phyloP scores from a whole-genome alignment of 331 rosid species.

The Cucumis variabilis region DNA sequence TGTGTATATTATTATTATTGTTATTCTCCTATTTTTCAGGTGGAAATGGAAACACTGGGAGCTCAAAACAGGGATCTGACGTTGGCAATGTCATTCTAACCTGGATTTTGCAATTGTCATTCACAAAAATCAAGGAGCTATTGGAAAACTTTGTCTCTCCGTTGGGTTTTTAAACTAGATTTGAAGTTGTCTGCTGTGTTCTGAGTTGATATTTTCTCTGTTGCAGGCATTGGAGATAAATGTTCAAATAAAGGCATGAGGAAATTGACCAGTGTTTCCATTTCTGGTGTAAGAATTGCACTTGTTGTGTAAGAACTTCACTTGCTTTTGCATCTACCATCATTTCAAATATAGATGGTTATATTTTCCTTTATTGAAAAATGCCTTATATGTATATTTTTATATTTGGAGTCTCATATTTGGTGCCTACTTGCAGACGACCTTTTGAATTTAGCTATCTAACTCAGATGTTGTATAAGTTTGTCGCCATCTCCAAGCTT shows the following conservation, averaged over 20 bases:
- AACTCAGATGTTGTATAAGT: conserved; percentile 75
- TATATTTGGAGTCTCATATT: conserved; percentile 60
- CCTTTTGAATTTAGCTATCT: conserved; percentile 56
- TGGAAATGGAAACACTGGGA: conserved; percentile 38
- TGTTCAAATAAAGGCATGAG: conserved; percentile 57
- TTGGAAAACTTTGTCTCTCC: conserved; percentile 51
- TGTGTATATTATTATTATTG: neutral
- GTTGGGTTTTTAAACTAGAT: conserved; percentile 26
- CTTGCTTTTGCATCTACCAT: conserved; percentile 15
- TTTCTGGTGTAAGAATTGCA: conserved; percentile 76
- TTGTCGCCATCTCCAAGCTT: conserved; percentile 6
- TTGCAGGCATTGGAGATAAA: conserved; percentile 68
- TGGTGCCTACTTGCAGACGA: conserved; percentile 58
- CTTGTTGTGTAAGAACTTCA: conserved; percentile 68
- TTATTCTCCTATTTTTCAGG: conserved; percentile 8
- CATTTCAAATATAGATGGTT: neutral
- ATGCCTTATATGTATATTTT: conserved; percentile 19
- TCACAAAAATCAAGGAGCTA: conserved; percentile 40
- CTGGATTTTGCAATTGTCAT: conserved; percentile 58
- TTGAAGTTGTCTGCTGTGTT: neutral
- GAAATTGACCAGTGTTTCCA: conserved; percentile 65
- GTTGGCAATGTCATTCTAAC: conserved; percentile 38
- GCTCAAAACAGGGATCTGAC: conserved; percentile 42
- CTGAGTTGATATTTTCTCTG: neutral
- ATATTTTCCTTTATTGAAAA: neutral